Conservation (phyloP, 2,329 filamentous ascomycete species). For the Pseudopyrenochaeta lycopersici region DNA sequence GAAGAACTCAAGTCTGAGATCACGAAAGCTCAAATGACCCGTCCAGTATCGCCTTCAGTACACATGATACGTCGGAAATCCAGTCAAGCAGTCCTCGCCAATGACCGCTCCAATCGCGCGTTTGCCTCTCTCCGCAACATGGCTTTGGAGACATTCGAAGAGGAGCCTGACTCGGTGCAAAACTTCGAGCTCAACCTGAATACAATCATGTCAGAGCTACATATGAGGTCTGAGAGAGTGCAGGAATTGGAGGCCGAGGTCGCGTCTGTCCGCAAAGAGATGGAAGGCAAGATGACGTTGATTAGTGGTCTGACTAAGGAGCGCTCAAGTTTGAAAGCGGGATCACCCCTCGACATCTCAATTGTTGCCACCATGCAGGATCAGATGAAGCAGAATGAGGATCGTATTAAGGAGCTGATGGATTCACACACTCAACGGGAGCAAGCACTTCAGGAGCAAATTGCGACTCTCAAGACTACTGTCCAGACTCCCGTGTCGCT, state of each 20-base stretch:
- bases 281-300: conserved; percentile 95
- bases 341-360: conserved; percentile 87
- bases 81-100: conserved; percentile 84
- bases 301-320: conserved; percentile 94
- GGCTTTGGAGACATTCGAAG: conserved; percentile 84
- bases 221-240: conserved; percentile 85
- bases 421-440: conserved; percentile 78
- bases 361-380: conserved; percentile 87
- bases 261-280: conserved; percentile 85
- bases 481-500: conserved; percentile 43
- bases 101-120: conserved; percentile 90
- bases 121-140: conserved; percentile 90
- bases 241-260: conserved; percentile 89
- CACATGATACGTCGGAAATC: conserved; percentile 93
- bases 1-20: conserved; percentile 91
- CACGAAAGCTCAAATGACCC: conserved; percentile 73
- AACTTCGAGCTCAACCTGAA: conserved; percentile 93
- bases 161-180: conserved; percentile 83
- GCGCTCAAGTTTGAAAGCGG: conserved; percentile 83
- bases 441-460: conserved; percentile 74
- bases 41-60: conserved; percentile 70
- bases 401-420: conserved; percentile 77
- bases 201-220: conserved; percentile 90
- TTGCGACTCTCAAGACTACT: conserved; percentile 72
- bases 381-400: conserved; percentile 85